Conservation (phyloP, 2,329 filamentous ascomycete species). For the Penicillium sp. region DNA sequence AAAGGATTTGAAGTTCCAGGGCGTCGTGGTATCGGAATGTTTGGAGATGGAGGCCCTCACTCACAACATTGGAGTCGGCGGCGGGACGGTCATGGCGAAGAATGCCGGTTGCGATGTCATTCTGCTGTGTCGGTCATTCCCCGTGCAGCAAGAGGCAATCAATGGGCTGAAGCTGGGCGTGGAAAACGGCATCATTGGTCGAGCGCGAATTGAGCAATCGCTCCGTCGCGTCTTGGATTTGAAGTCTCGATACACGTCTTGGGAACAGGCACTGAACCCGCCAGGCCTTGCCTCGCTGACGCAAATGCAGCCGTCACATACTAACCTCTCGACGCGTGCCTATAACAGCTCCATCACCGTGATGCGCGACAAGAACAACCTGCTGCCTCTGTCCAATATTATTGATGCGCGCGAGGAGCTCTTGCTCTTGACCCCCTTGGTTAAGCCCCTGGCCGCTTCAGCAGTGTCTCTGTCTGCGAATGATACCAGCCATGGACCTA, state of each 20-base stretch:
- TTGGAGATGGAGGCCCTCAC: conserved; percentile 95
- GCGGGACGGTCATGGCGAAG: conserved; percentile 95
- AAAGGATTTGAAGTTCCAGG: conserved; percentile 85
- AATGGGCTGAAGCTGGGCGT: conserved; percentile 85
- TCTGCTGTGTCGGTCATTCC: conserved; percentile 82
- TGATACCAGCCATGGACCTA: conserved; percentile 49
- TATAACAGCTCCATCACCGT: conserved; percentile 94
- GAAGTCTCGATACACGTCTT: conserved; percentile 84
- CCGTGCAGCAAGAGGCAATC: conserved; percentile 88
- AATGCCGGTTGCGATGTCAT: conserved; percentile 94
- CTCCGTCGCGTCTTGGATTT: conserved; percentile 74
- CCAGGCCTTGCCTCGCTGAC: conserved; percentile 75
- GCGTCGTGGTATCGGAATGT: conserved; percentile 93
- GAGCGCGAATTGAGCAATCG: conserved; percentile 76
- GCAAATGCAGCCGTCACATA: conserved; percentile 79
- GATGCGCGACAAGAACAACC: conserved; percentile 81
- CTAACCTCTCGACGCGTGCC: conserved; percentile 76
- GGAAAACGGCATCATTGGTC: conserved; percentile 85
- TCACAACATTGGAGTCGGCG: conserved; percentile 94
- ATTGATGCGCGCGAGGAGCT: conserved; percentile 85
- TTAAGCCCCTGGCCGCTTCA: conserved; percentile 90
- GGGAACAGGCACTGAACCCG: conserved; percentile 88
- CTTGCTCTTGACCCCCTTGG: conserved; percentile 82
- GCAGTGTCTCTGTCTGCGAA: conserved; percentile 71
- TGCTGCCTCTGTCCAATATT: conserved; percentile 79